Evolutionary conservation across 2,329 filamentous ascomycete genomes (phyloP).

Genomic region (Didymosphaeria variabile): DNA sequence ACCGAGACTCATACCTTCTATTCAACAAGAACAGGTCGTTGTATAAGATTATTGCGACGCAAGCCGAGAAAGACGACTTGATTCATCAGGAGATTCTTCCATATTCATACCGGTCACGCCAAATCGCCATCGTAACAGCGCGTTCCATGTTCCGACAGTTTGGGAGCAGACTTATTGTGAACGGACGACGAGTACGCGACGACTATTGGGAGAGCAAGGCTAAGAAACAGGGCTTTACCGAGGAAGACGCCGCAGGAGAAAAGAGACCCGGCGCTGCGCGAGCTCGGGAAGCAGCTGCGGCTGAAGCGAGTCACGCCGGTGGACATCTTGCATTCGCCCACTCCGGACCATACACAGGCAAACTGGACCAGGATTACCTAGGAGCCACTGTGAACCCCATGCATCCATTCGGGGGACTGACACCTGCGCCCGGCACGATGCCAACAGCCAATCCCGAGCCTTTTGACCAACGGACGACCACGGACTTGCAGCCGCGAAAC

Average conservation of each 20-base stretch:
- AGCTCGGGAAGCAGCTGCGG: constrained; percentile 81
- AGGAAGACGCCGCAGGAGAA: constrained; percentile 93
- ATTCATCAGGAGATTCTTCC: constrained; percentile 95
- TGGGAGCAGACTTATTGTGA: constrained; percentile 89
- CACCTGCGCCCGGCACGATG: constrained; percentile 74
- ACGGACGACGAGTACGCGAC: constrained; percentile 89
- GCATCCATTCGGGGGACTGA: constrained; percentile 63
- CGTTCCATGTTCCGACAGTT: constrained; percentile 99
- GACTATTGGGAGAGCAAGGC: constrained; percentile 99
- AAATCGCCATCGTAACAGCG: constrained; percentile 97
- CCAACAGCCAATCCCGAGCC: constrained; percentile 70
- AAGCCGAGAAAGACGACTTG: constrained; percentile 94
- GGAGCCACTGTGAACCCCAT: constrained; percentile 40
- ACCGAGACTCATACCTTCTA: constrained; percentile 95
- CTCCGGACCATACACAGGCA: constrained; percentile 40
- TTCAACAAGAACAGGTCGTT: constrained; percentile 99
- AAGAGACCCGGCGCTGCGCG: constrained; percentile 93
- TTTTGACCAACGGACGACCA: constrained; percentile 80
- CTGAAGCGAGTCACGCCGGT: constrained; percentile 66
- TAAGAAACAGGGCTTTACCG: constrained; percentile 95
- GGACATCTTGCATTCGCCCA: constrained; percentile 53
- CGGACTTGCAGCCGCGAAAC: constrained; percentile 79
- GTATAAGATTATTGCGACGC: constrained; percentile 96
- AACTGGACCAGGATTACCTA: constrained; percentile 44
- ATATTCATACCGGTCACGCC: constrained; percentile 96